phyloP scores from a whole-genome alignment of 495 filamentous ascomycete genomes.

The Chaetomium tenue region DNA sequence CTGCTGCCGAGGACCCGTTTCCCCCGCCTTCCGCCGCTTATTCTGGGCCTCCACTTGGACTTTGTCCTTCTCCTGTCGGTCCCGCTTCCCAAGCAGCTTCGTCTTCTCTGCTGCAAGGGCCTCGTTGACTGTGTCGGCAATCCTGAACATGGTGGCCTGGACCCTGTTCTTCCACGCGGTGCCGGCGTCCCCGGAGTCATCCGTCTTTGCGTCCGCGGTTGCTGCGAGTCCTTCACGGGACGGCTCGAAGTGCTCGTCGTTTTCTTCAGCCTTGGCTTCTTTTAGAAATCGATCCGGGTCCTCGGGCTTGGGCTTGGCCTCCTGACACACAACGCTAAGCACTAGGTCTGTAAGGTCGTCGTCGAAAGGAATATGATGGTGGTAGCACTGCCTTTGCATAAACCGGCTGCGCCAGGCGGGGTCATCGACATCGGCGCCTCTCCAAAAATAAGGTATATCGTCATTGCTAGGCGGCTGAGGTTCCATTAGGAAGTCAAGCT shows the following conservation, averaged over 20 bases:
- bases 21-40: constrained; percentile 2
- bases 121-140: background rate
- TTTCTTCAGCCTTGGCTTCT: background rate
- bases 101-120: background rate
- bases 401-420: background rate
- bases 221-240: background rate
- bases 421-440: background rate
- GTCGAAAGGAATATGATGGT: constrained; percentile 1
- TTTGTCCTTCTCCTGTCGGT: background rate
- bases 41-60: background rate
- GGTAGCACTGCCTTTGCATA: background rate
- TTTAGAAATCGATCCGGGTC: background rate
- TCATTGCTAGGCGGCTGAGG: background rate
- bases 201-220: no score
- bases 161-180: background rate
- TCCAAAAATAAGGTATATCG: constrained; percentile 1
- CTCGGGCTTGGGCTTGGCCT: background rate
- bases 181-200: background rate
- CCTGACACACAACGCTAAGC: constrained; percentile 3
- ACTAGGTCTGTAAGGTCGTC: constrained; percentile 21
- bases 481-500: constrained; percentile 12
- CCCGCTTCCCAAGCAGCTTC: background rate
- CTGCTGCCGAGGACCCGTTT: background rate
- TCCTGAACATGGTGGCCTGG: constrained; percentile 1
- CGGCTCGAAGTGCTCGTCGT: background rate